Evolutionary conservation across 2,329 filamentous ascomycete species (phyloP).

Genomic region (Fusarium clavum): DNA sequence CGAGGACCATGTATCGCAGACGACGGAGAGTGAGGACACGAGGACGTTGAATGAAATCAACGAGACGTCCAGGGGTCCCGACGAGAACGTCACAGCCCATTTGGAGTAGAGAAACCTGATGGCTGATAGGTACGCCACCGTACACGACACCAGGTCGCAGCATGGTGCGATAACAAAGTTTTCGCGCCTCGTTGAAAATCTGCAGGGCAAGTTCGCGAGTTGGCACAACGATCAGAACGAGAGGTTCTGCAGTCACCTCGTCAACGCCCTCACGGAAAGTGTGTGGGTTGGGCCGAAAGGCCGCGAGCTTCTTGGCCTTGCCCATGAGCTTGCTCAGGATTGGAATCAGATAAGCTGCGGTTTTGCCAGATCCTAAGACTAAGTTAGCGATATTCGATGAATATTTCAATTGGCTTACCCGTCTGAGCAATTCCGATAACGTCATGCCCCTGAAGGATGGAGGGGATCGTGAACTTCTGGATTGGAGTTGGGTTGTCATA

Average conservation of each 20-base stretch:
- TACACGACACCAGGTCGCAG: slow-evolving; percentile 91
- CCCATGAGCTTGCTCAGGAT: slow-evolving; percentile 94
- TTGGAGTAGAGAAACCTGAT: slow-evolving; percentile 78
- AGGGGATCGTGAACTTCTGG: slow-evolving; percentile 85
- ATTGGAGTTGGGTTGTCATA: slow-evolving; percentile 85
- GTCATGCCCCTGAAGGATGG: slow-evolving; percentile 81
- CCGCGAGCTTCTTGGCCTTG: slow-evolving; percentile 89
- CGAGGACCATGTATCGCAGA: slow-evolving; percentile 84
- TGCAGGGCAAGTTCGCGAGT: slow-evolving; percentile 92
- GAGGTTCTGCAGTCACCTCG: slow-evolving; percentile 79
- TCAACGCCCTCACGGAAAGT: slow-evolving; percentile 63
- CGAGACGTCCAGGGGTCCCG: slow-evolving; percentile 86
- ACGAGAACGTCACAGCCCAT: slow-evolving; percentile 92
- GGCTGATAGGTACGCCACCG: slow-evolving; percentile 78
- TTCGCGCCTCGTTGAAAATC: slow-evolving; percentile 93
- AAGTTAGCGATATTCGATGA: slow-evolving; percentile 10
- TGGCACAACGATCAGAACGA: slow-evolving; percentile 87
- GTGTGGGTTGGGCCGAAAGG: slow-evolving; percentile 75
- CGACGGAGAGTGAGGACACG: slow-evolving; percentile 77
- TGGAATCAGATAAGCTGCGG: slow-evolving; percentile 89
- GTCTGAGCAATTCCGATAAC: slow-evolving; percentile 93
- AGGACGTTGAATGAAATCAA: slow-evolving; percentile 82
- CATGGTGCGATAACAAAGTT: slow-evolving; percentile 95
- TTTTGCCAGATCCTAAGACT: slow-evolving; percentile 88
- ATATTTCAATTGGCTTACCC: slow-evolving; percentile 57